These are phyloP conservation scores for Pestalotiopsis sp. DNA, from an alignment of 2,329 filamentous ascomycete genomes.

Conservation along the genomic window DNA sequence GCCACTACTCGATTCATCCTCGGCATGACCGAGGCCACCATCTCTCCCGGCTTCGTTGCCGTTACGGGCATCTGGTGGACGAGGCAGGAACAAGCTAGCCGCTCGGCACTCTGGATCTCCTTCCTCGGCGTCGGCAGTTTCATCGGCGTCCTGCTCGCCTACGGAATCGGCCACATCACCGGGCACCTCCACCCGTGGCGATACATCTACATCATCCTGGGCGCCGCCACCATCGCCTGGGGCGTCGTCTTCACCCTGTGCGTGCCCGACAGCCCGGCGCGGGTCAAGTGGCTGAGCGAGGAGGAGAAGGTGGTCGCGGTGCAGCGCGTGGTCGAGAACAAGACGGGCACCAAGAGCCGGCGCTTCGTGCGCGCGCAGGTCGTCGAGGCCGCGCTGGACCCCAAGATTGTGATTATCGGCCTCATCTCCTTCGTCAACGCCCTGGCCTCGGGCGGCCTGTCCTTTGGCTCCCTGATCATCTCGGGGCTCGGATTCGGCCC, in stretches of 20 bases:
- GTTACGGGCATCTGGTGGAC: slow-evolving; percentile 28
- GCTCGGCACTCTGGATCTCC: slow-evolving; percentile 21
- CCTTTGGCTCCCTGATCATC: slow-evolving; percentile 27
- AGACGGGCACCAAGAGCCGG: slow-evolving; percentile 28
- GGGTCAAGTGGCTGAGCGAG: slow-evolving; percentile 21
- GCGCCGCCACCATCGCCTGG: slow-evolving; percentile 19
- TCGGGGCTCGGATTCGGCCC: slow-evolving; percentile 26
- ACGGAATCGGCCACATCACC: slow-evolving; percentile 21
- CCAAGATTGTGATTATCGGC: slow-evolving; percentile 26
- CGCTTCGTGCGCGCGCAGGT: slow-evolving; percentile 23
- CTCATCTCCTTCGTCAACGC: slow-evolving; percentile 27
- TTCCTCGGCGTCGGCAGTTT: slow-evolving; percentile 23
- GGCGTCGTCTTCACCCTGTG: slow-evolving; percentile 18
- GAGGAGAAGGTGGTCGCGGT: slow-evolving; percentile 27
- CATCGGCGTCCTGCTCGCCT: slow-evolving; percentile 20
- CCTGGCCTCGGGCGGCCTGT: slow-evolving; percentile 25
- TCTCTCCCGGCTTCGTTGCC: slow-evolving; percentile 23
- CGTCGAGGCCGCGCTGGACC: slow-evolving; percentile 23
- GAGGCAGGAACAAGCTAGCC: slow-evolving; percentile 24
- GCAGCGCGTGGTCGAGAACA: slow-evolving; percentile 29
- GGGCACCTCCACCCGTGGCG: slow-evolving; percentile 18
- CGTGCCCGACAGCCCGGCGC: slow-evolving; percentile 21
- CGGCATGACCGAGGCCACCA: slow-evolving; percentile 23
- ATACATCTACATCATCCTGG: slow-evolving; percentile 21
- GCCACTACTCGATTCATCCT: slow-evolving; percentile 21